Conservation (phyloP, 805 yeast genomes). For the Ogataea neopini region DNA sequence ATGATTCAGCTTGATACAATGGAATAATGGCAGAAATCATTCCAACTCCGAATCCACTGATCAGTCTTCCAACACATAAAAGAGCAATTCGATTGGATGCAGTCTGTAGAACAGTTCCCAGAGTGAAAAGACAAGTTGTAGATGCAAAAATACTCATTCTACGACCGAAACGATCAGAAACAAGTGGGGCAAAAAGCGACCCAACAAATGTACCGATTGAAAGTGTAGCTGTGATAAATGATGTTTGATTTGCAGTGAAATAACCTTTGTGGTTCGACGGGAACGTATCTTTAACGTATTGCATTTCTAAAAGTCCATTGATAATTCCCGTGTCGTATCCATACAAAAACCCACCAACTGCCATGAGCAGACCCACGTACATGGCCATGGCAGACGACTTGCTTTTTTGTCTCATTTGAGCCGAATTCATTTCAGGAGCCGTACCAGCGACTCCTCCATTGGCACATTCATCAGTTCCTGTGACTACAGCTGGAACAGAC, state of each 20-base stretch:
- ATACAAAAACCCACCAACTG: constrained; percentile 87
- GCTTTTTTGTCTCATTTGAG: constrained; percentile 16
- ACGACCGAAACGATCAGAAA: constrained; percentile 76
- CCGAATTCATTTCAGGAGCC: not conserved
- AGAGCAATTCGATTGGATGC: constrained; percentile 49
- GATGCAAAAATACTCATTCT: constrained; percentile 62
- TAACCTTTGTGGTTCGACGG: constrained; percentile 42
- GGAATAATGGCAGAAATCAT: constrained; percentile 82
- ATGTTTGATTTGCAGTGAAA: constrained; percentile 63
- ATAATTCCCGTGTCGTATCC: constrained; percentile 91
- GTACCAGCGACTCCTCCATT: not conserved
- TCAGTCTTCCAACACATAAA: constrained; percentile 70
- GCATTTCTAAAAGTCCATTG: constrained; percentile 77
- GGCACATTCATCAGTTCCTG: not conserved
- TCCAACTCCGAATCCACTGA: constrained; percentile 74
- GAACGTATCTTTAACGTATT: constrained; percentile 57
- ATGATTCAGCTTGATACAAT: constrained; percentile 79
- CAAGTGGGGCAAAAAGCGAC: constrained; percentile 54
- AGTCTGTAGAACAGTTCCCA: constrained; percentile 74
- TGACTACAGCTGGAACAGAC: not conserved
- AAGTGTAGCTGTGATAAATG: constrained; percentile 75
- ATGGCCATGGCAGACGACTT: constrained; percentile 63
- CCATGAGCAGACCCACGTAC: constrained; percentile 76
- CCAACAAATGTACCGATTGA: constrained; percentile 82
- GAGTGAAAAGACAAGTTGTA: constrained; percentile 60